These are phyloP conservation scores for Fusarium pseudocircinatum DNA, from an alignment of 2,329 filamentous ascomycete genomes.

Conservation along the genomic window DNA sequence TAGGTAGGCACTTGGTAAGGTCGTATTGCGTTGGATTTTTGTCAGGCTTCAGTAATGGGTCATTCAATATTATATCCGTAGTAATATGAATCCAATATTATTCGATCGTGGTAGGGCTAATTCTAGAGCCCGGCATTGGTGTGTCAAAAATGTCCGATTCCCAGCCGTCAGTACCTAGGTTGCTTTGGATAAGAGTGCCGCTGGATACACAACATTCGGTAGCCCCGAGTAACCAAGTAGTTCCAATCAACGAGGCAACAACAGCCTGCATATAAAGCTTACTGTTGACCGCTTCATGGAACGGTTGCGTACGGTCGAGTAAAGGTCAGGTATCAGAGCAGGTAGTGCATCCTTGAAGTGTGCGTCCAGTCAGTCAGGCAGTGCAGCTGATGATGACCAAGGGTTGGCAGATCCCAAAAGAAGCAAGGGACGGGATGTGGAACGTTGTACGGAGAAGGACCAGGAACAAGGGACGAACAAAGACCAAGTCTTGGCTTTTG, in stretches of 20 bases:
- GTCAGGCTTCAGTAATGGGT: conserved; percentile 24
- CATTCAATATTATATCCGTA: conserved; percentile 5
- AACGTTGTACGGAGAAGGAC: conserved; percentile 23
- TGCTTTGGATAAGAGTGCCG: conserved; percentile 12
- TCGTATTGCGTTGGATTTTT: conserved; percentile 32
- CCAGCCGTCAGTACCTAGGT: conserved; percentile 11
- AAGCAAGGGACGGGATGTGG: conserved; percentile 33
- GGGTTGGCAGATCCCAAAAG: conserved; percentile 20
- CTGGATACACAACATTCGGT: conserved; percentile 28
- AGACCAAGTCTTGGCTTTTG: conserved; percentile 9
- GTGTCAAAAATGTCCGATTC: conserved; percentile 32
- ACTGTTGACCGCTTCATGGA: conserved; percentile 28
- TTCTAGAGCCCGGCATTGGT: conserved; percentile 16
- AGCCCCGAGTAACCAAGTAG: conserved; percentile 16
- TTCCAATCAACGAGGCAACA: conserved; percentile 34
- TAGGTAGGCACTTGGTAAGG: not conserved
- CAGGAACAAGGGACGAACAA: conserved; percentile 36
- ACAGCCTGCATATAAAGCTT: not conserved
- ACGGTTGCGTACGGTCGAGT: conserved; percentile 2
- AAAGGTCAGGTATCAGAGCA: conserved; percentile 18
- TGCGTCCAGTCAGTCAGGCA: not conserved
- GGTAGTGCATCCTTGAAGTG: not conserved
- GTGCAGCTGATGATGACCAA: conserved; percentile 21
- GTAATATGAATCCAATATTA: conserved; percentile 12
- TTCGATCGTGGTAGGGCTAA: conserved; percentile 23